These are phyloP conservation scores for Alternaria panax DNA, from an alignment of 2,329 filamentous ascomycete genomes.

Conservation along the genomic window DNA sequence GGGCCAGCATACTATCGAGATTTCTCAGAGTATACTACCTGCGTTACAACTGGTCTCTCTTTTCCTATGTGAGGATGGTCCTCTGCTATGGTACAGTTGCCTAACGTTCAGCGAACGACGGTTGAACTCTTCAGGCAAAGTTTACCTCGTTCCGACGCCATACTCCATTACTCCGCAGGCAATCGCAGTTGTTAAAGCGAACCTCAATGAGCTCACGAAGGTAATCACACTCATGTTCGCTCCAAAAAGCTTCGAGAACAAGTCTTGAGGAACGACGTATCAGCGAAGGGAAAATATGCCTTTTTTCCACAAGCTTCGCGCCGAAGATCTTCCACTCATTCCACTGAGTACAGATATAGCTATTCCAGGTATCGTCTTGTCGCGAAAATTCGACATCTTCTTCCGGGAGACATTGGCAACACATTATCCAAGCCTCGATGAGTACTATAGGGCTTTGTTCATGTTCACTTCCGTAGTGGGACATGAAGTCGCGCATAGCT, in stretches of 20 bases:
- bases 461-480: slow-evolving; percentile 24
- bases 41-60: slow-evolving; percentile 26
- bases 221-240: slow-evolving; percentile 22
- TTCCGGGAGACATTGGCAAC: not conserved
- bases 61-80: slow-evolving; percentile 22
- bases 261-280: slow-evolving; percentile 15
- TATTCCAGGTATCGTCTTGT: not conserved
- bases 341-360: not conserved
- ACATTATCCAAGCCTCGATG: not conserved
- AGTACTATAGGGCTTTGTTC: slow-evolving; percentile 17
- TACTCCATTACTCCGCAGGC: slow-evolving; percentile 3
- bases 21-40: slow-evolving; percentile 13
- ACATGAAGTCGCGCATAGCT: slow-evolving; percentile 32
- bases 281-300: not conserved
- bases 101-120: slow-evolving; percentile 19
- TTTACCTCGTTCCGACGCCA: slow-evolving; percentile 12
- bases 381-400: not conserved
- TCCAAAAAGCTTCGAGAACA: slow-evolving; percentile 4
- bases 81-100: slow-evolving; percentile 29
- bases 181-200: slow-evolving; percentile 11
- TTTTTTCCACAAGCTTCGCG: slow-evolving; percentile 12
- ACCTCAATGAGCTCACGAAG: slow-evolving; percentile 16
- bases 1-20: slow-evolving; percentile 13
- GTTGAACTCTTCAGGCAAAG: not conserved
- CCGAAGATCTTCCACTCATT: not conserved